Evolutionary conservation across 805 yeast genomes (phyloP).

Genomic region (Barnettozyma californica): DNA sequence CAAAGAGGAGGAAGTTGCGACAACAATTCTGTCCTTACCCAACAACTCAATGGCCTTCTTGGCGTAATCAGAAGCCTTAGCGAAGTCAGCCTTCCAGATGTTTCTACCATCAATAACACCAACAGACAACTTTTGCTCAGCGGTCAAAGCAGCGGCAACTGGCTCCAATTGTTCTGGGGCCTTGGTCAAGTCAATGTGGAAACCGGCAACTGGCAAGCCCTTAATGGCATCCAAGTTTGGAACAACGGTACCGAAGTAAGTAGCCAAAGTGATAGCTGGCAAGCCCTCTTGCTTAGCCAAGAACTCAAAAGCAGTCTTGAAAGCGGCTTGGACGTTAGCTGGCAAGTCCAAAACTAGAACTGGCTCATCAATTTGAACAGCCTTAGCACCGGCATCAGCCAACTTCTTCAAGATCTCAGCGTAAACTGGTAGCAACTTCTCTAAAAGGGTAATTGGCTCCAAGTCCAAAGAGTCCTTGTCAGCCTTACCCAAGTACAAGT

Average conservation of each 20-base stretch:
- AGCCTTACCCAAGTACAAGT: slow-evolving; percentile 92
- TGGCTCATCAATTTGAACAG: slow-evolving; percentile 98
- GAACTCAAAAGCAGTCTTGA: slow-evolving; percentile 79
- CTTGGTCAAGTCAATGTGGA: slow-evolving; percentile 96
- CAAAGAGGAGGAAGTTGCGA: slow-evolving; percentile 93
- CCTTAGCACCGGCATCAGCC: slow-evolving; percentile 89
- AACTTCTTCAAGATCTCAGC: slow-evolving; percentile 82
- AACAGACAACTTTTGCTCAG: slow-evolving; percentile 78
- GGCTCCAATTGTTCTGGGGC: slow-evolving; percentile 93
- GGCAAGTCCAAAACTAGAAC: slow-evolving; percentile 90
- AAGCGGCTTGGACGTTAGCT: slow-evolving; percentile 75
- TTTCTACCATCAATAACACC: slow-evolving; percentile 99
- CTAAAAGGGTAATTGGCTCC: slow-evolving; percentile 86
- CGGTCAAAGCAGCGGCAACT: slow-evolving; percentile 60
- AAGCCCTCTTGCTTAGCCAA: slow-evolving; percentile 61
- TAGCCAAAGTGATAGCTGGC: slow-evolving; percentile 78
- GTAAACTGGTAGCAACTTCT: slow-evolving; percentile 90
- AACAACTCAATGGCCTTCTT: slow-evolving; percentile 78
- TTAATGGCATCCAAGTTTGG: slow-evolving; percentile 90
- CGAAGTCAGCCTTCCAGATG: slow-evolving; percentile 96
- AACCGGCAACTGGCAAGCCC: slow-evolving; percentile 87
- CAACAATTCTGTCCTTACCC: slow-evolving; percentile 82
- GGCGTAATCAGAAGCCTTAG: slow-evolving; percentile 79
- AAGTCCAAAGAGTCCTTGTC: slow-evolving; percentile 96
- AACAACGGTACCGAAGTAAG: slow-evolving; percentile 98